Conservation (phyloP, 495 filamentous ascomycete species). For the Glonium stellatum region DNA sequence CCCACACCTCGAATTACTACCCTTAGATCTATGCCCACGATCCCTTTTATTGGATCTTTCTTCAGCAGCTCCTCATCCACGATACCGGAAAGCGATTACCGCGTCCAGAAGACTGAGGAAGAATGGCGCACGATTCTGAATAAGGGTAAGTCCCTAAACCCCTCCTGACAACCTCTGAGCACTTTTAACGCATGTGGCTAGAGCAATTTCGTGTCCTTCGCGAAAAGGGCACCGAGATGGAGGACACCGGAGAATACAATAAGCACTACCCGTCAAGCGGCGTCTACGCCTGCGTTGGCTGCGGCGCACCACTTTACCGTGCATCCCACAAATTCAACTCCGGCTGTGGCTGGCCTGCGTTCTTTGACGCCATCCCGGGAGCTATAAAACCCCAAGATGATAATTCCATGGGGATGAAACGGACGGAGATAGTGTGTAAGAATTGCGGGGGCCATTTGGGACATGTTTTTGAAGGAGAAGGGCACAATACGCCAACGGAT, state of each 20-base stretch:
- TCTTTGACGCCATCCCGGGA: conserved; percentile 87
- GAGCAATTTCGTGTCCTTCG: conserved; percentile 93
- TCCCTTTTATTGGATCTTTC: conserved; percentile 73
- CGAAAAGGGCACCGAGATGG: conserved; percentile 80
- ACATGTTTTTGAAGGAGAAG: conserved; percentile 97
- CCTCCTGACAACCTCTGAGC: not conserved
- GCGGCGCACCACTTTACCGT: conserved; percentile 80
- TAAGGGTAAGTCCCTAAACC: conserved; percentile 48
- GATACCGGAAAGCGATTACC: conserved; percentile 53
- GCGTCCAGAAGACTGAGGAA: conserved; percentile 67
- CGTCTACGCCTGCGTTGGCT: conserved; percentile 79
- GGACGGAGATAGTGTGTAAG: conserved; percentile 87
- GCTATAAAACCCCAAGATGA: conserved; percentile 79
- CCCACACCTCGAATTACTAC: conserved; percentile 25
- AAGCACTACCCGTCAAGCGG: conserved; percentile 70
- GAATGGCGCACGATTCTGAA: conserved; percentile 85
- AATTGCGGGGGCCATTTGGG: conserved; percentile 95
- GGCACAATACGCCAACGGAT: conserved; percentile 79
- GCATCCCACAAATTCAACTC: conserved; percentile 91
- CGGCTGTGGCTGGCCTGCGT: conserved; percentile 95
- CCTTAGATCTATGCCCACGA: conserved; percentile 55
- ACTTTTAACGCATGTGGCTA: conserved; percentile 30
- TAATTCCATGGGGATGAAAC: conserved; percentile 66
- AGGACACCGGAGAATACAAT: conserved; percentile 76
- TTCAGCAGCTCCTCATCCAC: conserved; percentile 55